Conservation (phyloP, 2,329 filamentous ascomycete species). For the Trichophyton rubrum region DNA sequence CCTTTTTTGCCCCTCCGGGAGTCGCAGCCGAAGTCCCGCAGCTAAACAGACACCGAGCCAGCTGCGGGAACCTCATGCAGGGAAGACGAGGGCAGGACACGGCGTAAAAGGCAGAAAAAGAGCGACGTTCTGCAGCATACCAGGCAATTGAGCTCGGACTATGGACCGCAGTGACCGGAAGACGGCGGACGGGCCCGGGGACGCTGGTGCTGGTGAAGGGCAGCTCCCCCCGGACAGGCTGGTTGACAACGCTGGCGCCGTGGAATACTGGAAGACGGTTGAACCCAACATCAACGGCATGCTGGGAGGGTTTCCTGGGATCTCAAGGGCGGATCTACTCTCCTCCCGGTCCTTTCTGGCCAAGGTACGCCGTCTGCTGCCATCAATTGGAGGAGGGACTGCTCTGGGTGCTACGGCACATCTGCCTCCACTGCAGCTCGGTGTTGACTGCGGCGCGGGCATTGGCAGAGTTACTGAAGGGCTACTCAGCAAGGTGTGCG, state of each 20-base stretch:
- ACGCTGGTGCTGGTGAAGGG: background rate
- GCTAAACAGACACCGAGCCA: background rate
- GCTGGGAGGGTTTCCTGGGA: slow-evolving; percentile 61
- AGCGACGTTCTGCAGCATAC: no score
- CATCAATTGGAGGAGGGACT: slow-evolving; percentile 6
- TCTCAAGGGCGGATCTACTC: slow-evolving; percentile 58
- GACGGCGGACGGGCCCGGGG: background rate
- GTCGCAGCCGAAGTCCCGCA: background rate
- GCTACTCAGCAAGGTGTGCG: slow-evolving; percentile 57
- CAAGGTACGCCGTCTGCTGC: slow-evolving; percentile 42
- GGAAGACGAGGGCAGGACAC: background rate
- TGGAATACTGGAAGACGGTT: slow-evolving; percentile 30
- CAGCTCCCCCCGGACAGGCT: slow-evolving; percentile 17
- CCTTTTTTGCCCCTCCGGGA: background rate
- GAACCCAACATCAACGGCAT: slow-evolving; percentile 45
- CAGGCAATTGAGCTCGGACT: background rate
- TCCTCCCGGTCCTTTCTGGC: slow-evolving; percentile 57
- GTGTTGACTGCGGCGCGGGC: slow-evolving; percentile 51
- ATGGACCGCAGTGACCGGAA: background rate
- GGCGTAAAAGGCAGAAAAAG: no score
- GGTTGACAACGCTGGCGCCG: slow-evolving; percentile 27
- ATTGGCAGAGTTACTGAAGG: slow-evolving; percentile 75
- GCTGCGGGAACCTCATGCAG: background rate
- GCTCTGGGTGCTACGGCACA: background rate
- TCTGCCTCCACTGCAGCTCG: slow-evolving; percentile 20